These are phyloP conservation scores for Ustilago trichophora DNA, from an alignment of 1,284 basidiomycete species.

Conservation along the genomic window DNA sequence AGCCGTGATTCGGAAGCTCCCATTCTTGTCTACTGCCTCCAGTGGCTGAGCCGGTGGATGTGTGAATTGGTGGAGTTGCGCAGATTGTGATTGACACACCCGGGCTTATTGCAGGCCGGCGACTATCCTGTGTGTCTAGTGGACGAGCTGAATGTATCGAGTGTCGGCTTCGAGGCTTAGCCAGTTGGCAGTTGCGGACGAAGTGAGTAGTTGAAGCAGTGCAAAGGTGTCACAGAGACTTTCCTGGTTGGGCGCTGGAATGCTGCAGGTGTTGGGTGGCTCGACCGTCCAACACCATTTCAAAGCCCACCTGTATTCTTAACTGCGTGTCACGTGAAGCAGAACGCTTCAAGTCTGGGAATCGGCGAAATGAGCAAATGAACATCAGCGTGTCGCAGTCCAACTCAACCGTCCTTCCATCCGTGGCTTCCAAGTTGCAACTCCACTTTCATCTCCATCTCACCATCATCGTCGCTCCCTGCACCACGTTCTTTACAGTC, in stretches of 20 bases:
- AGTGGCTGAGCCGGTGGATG: neutral
- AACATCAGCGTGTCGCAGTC: conserved; percentile 12
- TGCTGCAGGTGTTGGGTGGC: conserved; percentile 7
- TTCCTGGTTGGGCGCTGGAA: conserved; percentile 12
- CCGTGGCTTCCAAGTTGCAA: neutral
- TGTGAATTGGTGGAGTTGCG: too few species aligned
- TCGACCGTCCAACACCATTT: conserved; percentile 27
- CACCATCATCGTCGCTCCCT: neutral
- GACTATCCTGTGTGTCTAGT: too few species aligned
- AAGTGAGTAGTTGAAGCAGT: too few species aligned
- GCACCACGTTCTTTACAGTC: conserved; percentile 6
- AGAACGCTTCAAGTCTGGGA: neutral
- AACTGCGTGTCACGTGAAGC: conserved; percentile 31
- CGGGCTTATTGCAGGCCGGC: too few species aligned
- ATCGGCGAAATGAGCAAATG: conserved; percentile 22
- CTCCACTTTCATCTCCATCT: conserved; percentile 13
- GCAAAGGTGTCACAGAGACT: too few species aligned
- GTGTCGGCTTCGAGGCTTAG: too few species aligned
- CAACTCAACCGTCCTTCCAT: conserved; percentile 9
- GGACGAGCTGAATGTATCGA: too few species aligned
- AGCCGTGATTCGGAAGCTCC: conserved; percentile 43
- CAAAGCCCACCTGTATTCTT: neutral
- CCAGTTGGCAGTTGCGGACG: too few species aligned
- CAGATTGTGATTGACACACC: too few species aligned
- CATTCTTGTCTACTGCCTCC: conserved; percentile 8